Conservation (phyloP, 164 flowering plant genomes). For the Chloranthus sessilifolius region DNA sequence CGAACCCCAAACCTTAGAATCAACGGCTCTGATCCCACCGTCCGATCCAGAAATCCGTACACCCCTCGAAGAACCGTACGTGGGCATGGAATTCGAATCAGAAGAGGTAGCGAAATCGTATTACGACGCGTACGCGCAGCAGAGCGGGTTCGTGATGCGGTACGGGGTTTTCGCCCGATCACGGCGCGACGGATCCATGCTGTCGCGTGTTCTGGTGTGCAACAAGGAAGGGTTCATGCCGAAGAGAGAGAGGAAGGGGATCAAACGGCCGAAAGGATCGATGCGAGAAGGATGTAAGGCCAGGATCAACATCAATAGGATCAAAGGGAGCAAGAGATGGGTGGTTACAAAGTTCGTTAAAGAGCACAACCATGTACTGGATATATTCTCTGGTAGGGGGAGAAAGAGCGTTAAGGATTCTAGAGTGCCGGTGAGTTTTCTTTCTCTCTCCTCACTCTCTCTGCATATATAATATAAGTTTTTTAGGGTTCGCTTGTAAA, state of each 20-base stretch:
- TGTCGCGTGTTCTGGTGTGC: slow-evolving; percentile 3
- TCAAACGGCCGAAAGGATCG: not conserved
- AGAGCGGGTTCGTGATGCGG: slow-evolving; percentile 4
- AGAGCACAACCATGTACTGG: not conserved
- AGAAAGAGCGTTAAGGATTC: no score
- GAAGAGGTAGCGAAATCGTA: slow-evolving; percentile 5
- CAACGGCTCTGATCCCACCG: no score
- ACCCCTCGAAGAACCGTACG: no score
- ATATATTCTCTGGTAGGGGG: no score
- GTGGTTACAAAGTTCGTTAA: not conserved
- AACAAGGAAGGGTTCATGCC: slow-evolving; percentile 2
- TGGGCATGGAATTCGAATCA: slow-evolving; percentile 11
- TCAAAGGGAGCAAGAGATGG: no score
- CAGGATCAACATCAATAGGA: not conserved
- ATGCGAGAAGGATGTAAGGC: slow-evolving; percentile 3
- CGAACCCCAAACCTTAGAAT: no score
- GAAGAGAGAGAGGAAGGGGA: not conserved
- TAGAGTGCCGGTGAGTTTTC: no score
- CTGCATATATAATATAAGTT: no score
- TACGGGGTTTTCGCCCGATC: not conserved
- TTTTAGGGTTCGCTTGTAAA: no score
- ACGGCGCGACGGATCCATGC: not conserved
- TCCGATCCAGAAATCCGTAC: no score
- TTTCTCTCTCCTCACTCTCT: no score
- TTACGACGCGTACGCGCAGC: slow-evolving; percentile 1